A percentile compares a stretch with the other conserved stretches of the same genome.
These are phyloP conservation scores for Fusarium foetens DNA, from an alignment of 2,329 filamentous ascomycete species.

Conservation along the genomic window DNA sequence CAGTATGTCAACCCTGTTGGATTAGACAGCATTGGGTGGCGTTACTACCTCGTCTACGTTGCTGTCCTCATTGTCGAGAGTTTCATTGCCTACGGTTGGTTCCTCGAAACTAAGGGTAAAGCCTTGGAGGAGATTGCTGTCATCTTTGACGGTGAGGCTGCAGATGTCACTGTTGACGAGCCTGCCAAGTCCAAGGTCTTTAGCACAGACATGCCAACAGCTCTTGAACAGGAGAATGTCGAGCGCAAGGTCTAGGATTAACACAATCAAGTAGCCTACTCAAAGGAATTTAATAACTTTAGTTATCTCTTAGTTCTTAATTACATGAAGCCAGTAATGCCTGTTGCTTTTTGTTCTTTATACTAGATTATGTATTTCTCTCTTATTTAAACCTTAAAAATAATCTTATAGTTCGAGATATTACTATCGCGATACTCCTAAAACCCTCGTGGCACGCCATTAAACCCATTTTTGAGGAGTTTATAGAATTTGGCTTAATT, in stretches of 20 bases:
- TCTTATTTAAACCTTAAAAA: too few species aligned
- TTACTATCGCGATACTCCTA: too few species aligned
- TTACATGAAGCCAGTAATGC: too few species aligned
- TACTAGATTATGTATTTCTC: too few species aligned
- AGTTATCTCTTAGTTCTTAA: too few species aligned
- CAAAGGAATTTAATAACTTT: too few species aligned
- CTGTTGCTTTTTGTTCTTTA: too few species aligned
- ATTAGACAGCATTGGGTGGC: constrained; percentile 60
- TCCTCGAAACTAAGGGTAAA: constrained; percentile 62
- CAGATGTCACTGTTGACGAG: constrained; percentile 4
- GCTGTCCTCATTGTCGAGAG: constrained; percentile 58
- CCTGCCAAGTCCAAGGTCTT: neutral
- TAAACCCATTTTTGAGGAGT: too few species aligned
- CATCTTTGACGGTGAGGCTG: constrained; percentile 53
- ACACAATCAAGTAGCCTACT: too few species aligned
- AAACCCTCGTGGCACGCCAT: too few species aligned
- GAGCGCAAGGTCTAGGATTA: constrained; percentile 15
- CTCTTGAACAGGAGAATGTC: neutral
- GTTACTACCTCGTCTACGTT: constrained; percentile 68
- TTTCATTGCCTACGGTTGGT: constrained; percentile 55
- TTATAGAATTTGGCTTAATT: too few species aligned
- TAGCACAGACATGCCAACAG: neutral
- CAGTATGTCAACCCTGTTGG: constrained; percentile 62
- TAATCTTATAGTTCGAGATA: too few species aligned
- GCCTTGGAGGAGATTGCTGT: constrained; percentile 66